Percentiles rank a stretch among this genome's conserved stretches.
Conservation (phyloP, 2,329 filamentous ascomycete species). For the Lomentospora prolificans region DNA sequence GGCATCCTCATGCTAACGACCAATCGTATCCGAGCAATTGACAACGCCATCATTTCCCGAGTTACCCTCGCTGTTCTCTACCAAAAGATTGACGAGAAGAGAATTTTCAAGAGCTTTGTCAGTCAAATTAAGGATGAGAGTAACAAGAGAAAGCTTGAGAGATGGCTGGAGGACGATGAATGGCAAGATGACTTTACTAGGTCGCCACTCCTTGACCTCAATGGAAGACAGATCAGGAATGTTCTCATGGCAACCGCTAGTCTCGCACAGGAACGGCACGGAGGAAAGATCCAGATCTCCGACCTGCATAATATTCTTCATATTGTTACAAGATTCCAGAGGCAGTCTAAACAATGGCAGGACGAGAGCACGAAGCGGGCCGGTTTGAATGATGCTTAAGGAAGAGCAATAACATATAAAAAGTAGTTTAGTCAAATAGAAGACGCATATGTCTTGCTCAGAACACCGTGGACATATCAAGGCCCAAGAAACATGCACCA, state of each 20-base stretch:
- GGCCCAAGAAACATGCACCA: no score
- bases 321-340: neutral
- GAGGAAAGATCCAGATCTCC: neutral
- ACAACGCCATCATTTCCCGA: constrained; percentile 26
- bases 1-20: constrained; percentile 29
- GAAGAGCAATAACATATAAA: no score
- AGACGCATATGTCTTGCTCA: no score
- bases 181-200: neutral
- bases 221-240: neutral
- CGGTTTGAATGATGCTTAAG: neutral
- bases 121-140: constrained; percentile 15
- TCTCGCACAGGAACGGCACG: neutral
- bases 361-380: neutral
- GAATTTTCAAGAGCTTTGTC: constrained; percentile 12
- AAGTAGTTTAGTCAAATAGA: no score
- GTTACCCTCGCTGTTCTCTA: constrained; percentile 18
- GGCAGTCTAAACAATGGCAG: neutral
- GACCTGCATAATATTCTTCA: neutral
- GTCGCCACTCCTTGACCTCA: neutral
- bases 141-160: constrained; percentile 7
- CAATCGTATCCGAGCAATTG: constrained; percentile 26
- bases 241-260: neutral
- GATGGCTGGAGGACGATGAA: neutral
- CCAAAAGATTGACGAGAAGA: constrained; percentile 4
- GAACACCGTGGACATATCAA: no score